Evolutionary conservation across 2,329 filamentous ascomycete genomes (phyloP), one percentile per base, ranked within the genome.

Genomic region (Ascochyta clinopodiicola): DNA sequence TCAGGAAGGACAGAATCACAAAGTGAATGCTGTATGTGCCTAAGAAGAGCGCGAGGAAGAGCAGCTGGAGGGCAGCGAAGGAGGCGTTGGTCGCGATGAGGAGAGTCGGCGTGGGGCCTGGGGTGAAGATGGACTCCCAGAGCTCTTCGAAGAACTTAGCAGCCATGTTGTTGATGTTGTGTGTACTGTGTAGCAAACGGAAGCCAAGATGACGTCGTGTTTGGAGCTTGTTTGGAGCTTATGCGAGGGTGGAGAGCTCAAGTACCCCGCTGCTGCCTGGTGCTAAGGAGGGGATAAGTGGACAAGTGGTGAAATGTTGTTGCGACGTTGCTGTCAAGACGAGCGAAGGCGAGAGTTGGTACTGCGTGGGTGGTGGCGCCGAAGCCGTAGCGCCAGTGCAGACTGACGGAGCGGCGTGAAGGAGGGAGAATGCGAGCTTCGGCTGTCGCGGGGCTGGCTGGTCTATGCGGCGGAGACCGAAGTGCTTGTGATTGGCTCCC

Each of bases 61-160:
- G 82, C 59, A 89, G 57, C 77, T 98, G 95, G 17, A 99, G 88
- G 37, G 86, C 86, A 61, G 88, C 92, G 75, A 99, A 99, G 58
- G 91, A 88, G 72, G 83, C 86, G 78, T 99, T 98, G 56, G 95
- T 96, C 57, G 95, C 95, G 71, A 93, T 79, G 52, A 98, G 84
- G 61, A 99, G 87, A 43, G 91, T 90, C 13, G 91, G 91, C 0
- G 93, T 97, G 42, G 94, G 86, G 53, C 95, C 95, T 0, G 94
- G 91, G 5, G 89, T 95, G 83, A 98, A 97, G 81, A 98, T 88
- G 71, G 91, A 96, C 73, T 90, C 85, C 90, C 92, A 96, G 57
- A 97, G 88, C 64, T 93, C 86, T 71, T 86, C 82, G 60, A 96
- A 69, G 77, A 88, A 88, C 19, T 29, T 51, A 64, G 71, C 63